phyloP scores from a whole-genome alignment of 345 rosid genomes.

The Eucalyptus sp. region DNA sequence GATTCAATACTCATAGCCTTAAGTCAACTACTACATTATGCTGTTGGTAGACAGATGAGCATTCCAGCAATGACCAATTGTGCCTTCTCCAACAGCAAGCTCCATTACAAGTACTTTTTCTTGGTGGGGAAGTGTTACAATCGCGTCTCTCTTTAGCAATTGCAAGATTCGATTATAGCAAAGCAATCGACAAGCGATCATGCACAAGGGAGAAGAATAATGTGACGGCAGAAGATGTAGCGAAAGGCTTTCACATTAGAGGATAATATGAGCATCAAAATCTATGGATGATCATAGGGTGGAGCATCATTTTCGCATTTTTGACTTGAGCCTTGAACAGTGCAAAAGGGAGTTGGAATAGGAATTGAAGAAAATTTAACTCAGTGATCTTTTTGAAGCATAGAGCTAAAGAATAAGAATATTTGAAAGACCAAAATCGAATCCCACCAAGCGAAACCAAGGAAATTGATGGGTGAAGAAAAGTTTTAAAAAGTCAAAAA shows the following conservation, averaged over 20 bases:
- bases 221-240: not conserved
- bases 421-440: not conserved
- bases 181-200: not conserved
- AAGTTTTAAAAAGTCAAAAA: not conserved
- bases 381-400: not conserved
- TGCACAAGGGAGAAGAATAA: not conserved
- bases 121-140: not conserved
- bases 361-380: not conserved
- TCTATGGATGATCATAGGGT: not conserved
- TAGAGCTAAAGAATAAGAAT: not conserved
- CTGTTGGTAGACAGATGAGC: not conserved
- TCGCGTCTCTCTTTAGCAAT: not conserved
- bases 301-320: not conserved
- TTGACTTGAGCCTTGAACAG: not conserved
- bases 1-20: not conserved
- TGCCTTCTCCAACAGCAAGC: not conserved
- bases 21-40: not conserved
- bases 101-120: not conserved
- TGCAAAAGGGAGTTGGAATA: not conserved
- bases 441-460: not conserved
- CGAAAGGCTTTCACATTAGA: not conserved
- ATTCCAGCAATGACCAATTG: not conserved
- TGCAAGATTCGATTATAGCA: not conserved
- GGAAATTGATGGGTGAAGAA: not conserved
- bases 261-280: not conserved